Conservation (phyloP, 139 green algal genomes). For the Auxenochlorella pyrenoidosa region DNA sequence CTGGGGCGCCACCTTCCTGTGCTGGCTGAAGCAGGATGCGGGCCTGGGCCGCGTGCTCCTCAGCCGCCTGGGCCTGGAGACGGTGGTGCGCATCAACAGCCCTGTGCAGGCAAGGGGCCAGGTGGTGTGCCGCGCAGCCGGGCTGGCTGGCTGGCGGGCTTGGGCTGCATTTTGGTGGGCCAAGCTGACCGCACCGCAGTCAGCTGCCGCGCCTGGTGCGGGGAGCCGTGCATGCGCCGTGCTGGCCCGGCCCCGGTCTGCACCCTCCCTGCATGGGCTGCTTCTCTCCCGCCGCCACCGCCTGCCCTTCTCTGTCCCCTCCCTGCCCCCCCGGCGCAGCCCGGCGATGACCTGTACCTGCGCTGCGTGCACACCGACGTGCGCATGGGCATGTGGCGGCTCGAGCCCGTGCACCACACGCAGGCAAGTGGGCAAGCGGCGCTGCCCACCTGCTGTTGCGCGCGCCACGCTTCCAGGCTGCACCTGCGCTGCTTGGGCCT, state of each 20-base stretch:
- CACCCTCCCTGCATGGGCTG: too few species aligned
- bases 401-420: conserved; percentile 11
- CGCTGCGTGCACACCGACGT: conserved; percentile 31
- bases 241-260: too few species aligned
- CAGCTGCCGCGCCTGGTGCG: not conserved
- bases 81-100: conserved; percentile 49
- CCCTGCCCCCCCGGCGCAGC: not conserved
- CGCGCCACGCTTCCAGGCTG: not conserved
- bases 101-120: conserved; percentile 28
- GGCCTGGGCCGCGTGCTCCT: conserved; percentile 71
- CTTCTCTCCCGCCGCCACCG: too few species aligned
- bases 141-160: not conserved
- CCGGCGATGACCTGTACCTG: conserved; percentile 42
- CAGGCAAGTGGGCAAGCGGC: not conserved
- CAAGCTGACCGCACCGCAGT: not conserved
- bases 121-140: not conserved
- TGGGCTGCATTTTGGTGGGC: too few species aligned
- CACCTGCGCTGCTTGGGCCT: not conserved
- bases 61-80: conserved; percentile 74
- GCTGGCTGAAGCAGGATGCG: conserved; percentile 70
- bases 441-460: too few species aligned
- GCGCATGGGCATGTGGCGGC: conserved; percentile 26
- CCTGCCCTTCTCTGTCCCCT: not conserved
- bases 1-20: conserved; percentile 66
- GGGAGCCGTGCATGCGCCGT: too few species aligned